Base-by-base conservation (phyloP, 2,329 filamentous ascomycete genomes). In the Grosmannia huntii region DNA sequence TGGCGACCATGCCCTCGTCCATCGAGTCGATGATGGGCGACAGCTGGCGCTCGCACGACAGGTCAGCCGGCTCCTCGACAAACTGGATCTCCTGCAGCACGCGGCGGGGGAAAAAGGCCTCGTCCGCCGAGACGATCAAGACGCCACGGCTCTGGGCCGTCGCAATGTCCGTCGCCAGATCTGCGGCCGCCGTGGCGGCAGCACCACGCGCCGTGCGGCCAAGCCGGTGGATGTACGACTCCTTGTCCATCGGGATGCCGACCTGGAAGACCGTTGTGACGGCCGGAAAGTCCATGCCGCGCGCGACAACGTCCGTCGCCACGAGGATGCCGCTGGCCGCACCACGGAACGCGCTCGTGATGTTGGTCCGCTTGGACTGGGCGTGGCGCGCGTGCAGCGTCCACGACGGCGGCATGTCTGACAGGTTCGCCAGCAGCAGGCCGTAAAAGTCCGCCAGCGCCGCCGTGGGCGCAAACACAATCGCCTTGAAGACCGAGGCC, bases 391-490 rank as follows among this genome's bases (percentile, higher is more conserved):
- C 75, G 66, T 81, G 78, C 49, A 81, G 71, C 14, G 73, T 69
- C 28, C 69, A 73, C 10, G 76, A 72, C 3, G 71, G 66, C 0
- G 78, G 73, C 41, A 79, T 63, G 12, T 70, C 73, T 2, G 71
- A 65, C 23, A 74, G 64, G 23, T 65, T 62, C 28, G 67, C 68
- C 4, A 81, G 71, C 23, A 81, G 58, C 16, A 74, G 66, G 25
- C 74, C 71, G 65, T 81, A 78, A 53, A 81, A 75, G 48, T 75
- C 76, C 5, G 77, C 78, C 1, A 75, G 72, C 2, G 72, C 74
- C 3, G 80, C 79, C 0, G 80, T 82, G 57, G 85, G 85, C 63
- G 86, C 86, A 71, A 92, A 95, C 41, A 92, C 73, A 64, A 95
- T 90, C 33, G 87, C 87, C 72, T 95, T 95, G 80, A 95, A 91